Evolutionary conservation across 768 basidiomycete genomes (phyloP), one percentile per base, ranked within the genome.

Genomic region (Suillus subluteus): DNA sequence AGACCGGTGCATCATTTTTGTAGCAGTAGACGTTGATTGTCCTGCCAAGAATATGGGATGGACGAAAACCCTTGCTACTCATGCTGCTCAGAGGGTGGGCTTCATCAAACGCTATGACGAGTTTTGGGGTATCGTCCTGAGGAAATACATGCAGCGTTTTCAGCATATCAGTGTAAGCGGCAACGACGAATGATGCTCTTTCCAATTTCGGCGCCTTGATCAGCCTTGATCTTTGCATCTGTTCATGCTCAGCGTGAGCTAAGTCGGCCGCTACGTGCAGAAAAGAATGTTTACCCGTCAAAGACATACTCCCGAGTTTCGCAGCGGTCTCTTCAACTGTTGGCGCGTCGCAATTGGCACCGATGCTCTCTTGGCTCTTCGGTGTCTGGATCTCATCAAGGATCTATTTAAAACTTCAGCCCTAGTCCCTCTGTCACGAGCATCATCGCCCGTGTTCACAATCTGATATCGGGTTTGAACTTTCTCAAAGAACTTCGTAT

Each of bases 91-190:
- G 23, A 50, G 43, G 37, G 37, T 62, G 62, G 30, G 44, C 62
- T 50, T 62, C 62, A 5, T 62, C 62, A 0, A 62, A 50, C 6
- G 44, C 62, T 21, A 62, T 62, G 15, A 62, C 62, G 21, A 62
- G 44, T 50, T 48, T 46, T 48, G 43, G 43, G 23, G 44, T 18
- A 23, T 48, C 21, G 13, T 21, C 30, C 23, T 54, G 23, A 26
- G 26, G 6, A 8, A 52, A 52, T 15, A 52, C 26, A 26, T 54
- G 52, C 16, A 26, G 26, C 52, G 2, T 30, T 54, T 26, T 54
- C 52, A 54, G 52, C 52, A 54, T 30, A 26, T 52, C 13, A 6
- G 26, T 16, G 15, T 52, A 52, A 15, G 26, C 26, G 50, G 23
- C 26, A 52, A 21, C 18, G n/a, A 46, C 44, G 4, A 46, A 21